Percentiles rank a stretch among this genome's conserved stretches.
Conservation (phyloP, 139 green algal genomes). For the Eudorina sp. region DNA sequence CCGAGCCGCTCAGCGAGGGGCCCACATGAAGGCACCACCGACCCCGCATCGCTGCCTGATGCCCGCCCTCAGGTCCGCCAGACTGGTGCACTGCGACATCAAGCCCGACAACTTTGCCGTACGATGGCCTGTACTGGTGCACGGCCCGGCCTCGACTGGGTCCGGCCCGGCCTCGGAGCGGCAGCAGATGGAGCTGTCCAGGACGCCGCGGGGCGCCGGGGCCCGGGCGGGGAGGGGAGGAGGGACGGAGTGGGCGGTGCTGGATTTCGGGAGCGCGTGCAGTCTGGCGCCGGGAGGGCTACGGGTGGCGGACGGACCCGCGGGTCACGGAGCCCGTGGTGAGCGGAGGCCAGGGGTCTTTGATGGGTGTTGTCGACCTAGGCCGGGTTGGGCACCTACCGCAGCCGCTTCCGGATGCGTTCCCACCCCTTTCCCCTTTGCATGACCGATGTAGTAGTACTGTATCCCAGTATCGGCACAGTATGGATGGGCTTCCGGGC, state of each 20-base stretch:
- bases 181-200: too few species aligned
- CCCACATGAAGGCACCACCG: too few species aligned
- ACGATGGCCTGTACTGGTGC: not conserved
- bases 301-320: slow-evolving; percentile 23
- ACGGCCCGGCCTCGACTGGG: not conserved
- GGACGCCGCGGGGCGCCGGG: not conserved
- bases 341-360: not conserved
- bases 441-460: too few species aligned
- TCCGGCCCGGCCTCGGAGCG: too few species aligned
- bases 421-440: too few species aligned
- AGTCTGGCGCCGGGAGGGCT: slow-evolving; percentile 7
- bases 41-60: not conserved
- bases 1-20: too few species aligned
- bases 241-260: slow-evolving; percentile 19
- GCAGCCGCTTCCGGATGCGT: too few species aligned
- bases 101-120: slow-evolving; percentile 37
- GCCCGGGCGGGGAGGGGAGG: not conserved
- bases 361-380: too few species aligned
- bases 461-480: too few species aligned
- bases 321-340: not conserved
- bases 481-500: too few species aligned
- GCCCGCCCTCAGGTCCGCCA: not conserved
- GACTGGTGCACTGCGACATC: slow-evolving; percentile 6
- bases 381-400: too few species aligned
- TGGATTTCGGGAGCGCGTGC: slow-evolving; percentile 38